Base-by-base conservation (phyloP, 2,329 filamentous ascomycete genomes). In the Zymoseptoria passerinii region DNA sequence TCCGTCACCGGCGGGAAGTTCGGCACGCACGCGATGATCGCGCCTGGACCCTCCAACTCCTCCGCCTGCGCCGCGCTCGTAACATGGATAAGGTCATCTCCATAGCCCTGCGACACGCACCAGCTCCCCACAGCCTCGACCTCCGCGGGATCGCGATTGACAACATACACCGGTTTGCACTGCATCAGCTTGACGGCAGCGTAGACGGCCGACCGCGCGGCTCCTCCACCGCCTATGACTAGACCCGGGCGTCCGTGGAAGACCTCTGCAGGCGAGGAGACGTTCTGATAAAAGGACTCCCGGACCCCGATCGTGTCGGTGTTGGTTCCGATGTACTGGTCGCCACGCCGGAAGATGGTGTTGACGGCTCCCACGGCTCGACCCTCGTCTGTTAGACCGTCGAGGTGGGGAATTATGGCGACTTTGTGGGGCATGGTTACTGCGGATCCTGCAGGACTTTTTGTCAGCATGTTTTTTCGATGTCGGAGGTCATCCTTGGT, bases 391-490 rank as follows among this genome's bases (percentile, higher is more conserved):
- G 88, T 90, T 44, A 92, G 76, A 56, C 85, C 82, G 68, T 92
- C 88, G 8, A 92, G 80, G 65, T 89, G 79, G 0, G 83, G 79
- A 60, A 92, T 82, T 69, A 92, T 90, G 66, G 83, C 79, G 27
- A 92, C 83, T 73, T 94, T 92, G 77, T 90, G 85, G 0, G 89
- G 89, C 89, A 92, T 94, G 19, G 89, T 92, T 44, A 92, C 84
- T 3, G 86, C 84, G 20, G 86, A 83, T 56, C 86, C 86, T 82
- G 62, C 13, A 63, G 57, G 8, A 29, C 23, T 44, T 18, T 18
- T 50, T n/a, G 51, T 62, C 44, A 60, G 62, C 53, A 27, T 56
- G n/a, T 6, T 16, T 6, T 16, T 58, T 3, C 27, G 10, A 35
- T 49, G 4, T 16, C 48, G 48, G 51, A 35, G 28, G 54, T 23